Base-by-base conservation (phyloP, 495 filamentous ascomycete species). In the Neurospora sp. region DNA sequence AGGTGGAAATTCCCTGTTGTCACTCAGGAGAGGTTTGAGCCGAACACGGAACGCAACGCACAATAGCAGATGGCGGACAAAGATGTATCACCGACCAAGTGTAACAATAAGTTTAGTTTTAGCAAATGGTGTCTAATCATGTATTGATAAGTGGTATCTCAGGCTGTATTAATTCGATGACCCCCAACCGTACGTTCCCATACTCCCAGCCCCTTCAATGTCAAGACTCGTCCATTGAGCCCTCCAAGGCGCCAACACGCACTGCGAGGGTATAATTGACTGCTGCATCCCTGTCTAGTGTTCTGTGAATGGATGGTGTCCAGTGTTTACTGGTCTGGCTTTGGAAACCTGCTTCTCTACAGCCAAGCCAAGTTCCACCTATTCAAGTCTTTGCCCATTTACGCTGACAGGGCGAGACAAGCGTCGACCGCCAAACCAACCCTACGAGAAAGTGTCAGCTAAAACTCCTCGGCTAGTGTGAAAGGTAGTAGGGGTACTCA, bases 391-490 rank as follows among this genome's bases (percentile, higher is more conserved):
- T 7, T 20, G 40, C 0, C 7, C 16, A 46, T 41, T 77, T 72
- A 89, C 35, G 86, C 74, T 70, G 88, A 95, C 69, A 97, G 82
- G 71, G 94, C 93, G 73, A 97, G 89, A 80, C 94, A 97, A 20
- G 94, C 94, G 82, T 97, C 94, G 18, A 97, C 94, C 5, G 94
- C 94, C 46, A 94, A 84, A 35, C 94, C 94, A 75, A 97, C 93
- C 82, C 94, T 96, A 75, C 41, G 39, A 69, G 16, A 73, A 31
- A 75, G 44, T 73, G 48, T 79, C 16, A 78, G 79, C 75, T 79
- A 76, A 72, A 73, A 20, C 18, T 27, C 72, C 48, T 72, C 40
- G 73, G 8, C 37, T 46, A 48, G 8, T 16, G 38, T 41, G 72
- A 39, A 71, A 14, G 7, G 69, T 9, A 23, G n/a, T 20, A 69